Evolutionary conservation across 768 basidiomycete genomes (phyloP), one percentile per base, ranked within the genome.

Genomic region (Mycena capillaripes): DNA sequence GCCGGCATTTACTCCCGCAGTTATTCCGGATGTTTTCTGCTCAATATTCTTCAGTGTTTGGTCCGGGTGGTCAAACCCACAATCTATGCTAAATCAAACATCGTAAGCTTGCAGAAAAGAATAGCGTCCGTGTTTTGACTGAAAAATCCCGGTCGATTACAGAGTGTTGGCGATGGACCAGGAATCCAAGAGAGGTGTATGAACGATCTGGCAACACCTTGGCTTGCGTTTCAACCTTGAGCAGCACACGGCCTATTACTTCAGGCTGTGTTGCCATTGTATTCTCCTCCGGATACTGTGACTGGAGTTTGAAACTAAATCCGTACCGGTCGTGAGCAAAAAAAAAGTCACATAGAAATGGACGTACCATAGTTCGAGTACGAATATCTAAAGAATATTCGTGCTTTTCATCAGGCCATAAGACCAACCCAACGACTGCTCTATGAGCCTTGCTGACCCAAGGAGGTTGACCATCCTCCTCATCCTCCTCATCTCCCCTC

Each of bases 21-120:
- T n/a, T 61, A 3, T 56, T 30, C 8, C n/a, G 7, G n/a, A n/a
- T n/a, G n/a, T n/a, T n/a, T n/a, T n/a, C 34, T 48, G 44, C 12
- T 34, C 32, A 27, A 67, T 59, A 12, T 12, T 67, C 40, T 69
- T 69, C 23, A 29, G 38, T 12, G 30, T 69, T 34, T 69, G 57
- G 23, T 69, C 67, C 16, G 67, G 67, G 12, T 61, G 25, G 2
- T 69, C 67, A 42, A 69, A 69, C 21, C 67, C 67, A 52, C 67
- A 55, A 38, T 69, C 48, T 3, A 69, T 52, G 36, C 67, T 69
- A 11, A 25, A 59, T n/a, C 5, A 17, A 56, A 17, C 1, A 5
- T 9, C n/a, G 55, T 55, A 17, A 56, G n/a, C n/a, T n/a, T n/a
- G 16, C n/a, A n/a, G 9, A 3, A 27, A n/a, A n/a, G n/a, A n/a